Percentiles rank a stretch among this genome's conserved stretches.
Evolutionary conservation across 495 filamentous ascomycete species (phyloP).

Genomic region (Elasticomyces elasticus): DNA sequence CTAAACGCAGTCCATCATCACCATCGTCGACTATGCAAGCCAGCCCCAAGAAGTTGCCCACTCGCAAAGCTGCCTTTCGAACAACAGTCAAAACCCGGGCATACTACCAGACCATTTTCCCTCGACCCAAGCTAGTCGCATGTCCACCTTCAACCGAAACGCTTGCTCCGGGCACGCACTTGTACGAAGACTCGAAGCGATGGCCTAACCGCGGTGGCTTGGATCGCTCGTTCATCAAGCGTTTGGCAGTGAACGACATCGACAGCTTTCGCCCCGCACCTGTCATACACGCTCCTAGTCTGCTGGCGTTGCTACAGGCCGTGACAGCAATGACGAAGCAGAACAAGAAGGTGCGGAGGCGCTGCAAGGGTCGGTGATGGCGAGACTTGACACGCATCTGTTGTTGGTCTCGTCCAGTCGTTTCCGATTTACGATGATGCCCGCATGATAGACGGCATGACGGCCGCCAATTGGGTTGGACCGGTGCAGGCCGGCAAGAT

Average conservation of each 20-base stretch:
- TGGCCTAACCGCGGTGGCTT: not conserved
- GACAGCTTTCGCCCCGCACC: not conserved
- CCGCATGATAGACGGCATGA: too few species aligned
- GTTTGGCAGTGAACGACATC: not conserved
- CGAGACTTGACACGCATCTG: too few species aligned
- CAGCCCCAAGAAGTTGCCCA: not conserved
- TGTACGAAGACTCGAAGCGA: not conserved
- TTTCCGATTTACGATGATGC: too few species aligned
- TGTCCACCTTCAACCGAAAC: not conserved
- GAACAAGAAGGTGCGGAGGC: not conserved
- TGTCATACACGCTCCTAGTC: not conserved
- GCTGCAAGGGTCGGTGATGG: not conserved
- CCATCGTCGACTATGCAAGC: not conserved
- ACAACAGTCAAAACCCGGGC: not conserved
- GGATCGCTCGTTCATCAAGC: not conserved
- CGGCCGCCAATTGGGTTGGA: too few species aligned
- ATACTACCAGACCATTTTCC: not conserved
- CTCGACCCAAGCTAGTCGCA: not conserved
- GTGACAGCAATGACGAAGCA: not conserved
- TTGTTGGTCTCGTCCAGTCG: too few species aligned
- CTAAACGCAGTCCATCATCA: not conserved
- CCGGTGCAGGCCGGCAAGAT: too few species aligned
- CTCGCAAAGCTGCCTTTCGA: not conserved
- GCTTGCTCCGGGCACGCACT: not conserved
- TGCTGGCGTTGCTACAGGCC: not conserved